These are phyloP conservation scores for Candida tropicalis DNA, from an alignment of 1,139 yeast species.

Conservation along the genomic window DNA sequence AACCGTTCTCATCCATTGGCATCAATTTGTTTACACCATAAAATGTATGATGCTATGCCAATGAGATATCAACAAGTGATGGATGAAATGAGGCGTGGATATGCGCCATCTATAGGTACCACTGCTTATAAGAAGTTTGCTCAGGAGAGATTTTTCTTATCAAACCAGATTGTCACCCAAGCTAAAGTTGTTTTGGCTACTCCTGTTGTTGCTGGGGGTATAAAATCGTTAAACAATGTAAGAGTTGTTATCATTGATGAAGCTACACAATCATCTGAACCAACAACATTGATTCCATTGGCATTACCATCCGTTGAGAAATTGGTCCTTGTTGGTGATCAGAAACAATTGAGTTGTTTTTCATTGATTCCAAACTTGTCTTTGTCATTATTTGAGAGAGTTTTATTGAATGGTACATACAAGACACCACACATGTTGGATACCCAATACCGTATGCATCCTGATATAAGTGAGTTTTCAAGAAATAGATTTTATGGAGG, in stretches of 20 bases:
- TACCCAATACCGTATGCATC: constrained; percentile 77
- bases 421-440: constrained; percentile 66
- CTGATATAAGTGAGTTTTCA: constrained; percentile 64
- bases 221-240: constrained; percentile 54
- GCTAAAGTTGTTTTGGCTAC: constrained; percentile 74
- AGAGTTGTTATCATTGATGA: constrained; percentile 69
- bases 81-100: constrained; percentile 39
- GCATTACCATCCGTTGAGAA: constrained; percentile 69
- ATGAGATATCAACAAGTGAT: constrained; percentile 42
- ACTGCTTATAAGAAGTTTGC: constrained; percentile 50
- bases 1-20: constrained; percentile 55
- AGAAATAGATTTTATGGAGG: constrained; percentile 57
- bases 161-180: constrained; percentile 45
- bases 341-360: constrained; percentile 64
- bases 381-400: constrained; percentile 61
- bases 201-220: constrained; percentile 71
- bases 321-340: constrained; percentile 75
- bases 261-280: constrained; percentile 73
- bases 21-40: constrained; percentile 65
- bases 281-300: constrained; percentile 67
- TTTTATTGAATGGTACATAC: constrained; percentile 57
- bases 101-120: constrained; percentile 28
- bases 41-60: constrained; percentile 54
- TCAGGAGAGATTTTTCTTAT: constrained; percentile 40
- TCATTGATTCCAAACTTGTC: constrained; percentile 65